Base-by-base conservation (phyloP, 768 basidiomycete species). In the Lentinula boryana region DNA sequence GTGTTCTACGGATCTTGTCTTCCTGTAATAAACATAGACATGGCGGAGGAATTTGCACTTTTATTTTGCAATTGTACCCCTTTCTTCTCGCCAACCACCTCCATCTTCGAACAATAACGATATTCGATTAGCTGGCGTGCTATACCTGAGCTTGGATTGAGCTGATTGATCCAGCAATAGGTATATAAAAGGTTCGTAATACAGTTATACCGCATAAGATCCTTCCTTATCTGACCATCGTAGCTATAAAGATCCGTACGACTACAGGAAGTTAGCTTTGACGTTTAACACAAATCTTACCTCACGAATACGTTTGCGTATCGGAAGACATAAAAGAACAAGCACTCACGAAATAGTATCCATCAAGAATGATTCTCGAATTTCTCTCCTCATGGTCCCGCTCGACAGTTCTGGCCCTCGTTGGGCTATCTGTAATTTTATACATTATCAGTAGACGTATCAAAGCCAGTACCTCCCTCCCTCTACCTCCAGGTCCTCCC, bases 401-500 rank as follows among this genome's bases (percentile, higher is more conserved):
- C 36, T 41, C 8, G 1, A 27, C 55, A n/a, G 21, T 56, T 21
- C 8, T 56, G 15, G 4, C 27, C 55, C 40, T 56, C 40, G 10
- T n/a, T 6, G 23, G 55, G 21, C 1, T 56, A 27, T 41, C 38
- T 56, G 27, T 56, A 32, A 41, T 43, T 8, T 6, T 5, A 8
- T 56, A 56, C 23, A 13, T 56, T 1, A 32, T 44, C 27, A 56
- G 40, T 32, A 44, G 44, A 43, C 55, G 55, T 21, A 31, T 56
- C 40, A 56, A 56, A 56, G 55, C 55, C 10, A 56, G 55, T 18
- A 43, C 55, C 10, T 36, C 38, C 23, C 55, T 56, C 21, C 74
- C 74, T 1, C 69, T 80, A 2, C 80, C 80, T 3, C 80, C 80
- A 0, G 75, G 78, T 3, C 80, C 80, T 4, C 73, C 77, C 1